A percentile compares a stretch with the other conserved stretches of the same genome.
phyloP scores from a whole-genome alignment of 2,329 filamentous ascomycete species.

The Pseudopyricularia cyperi region DNA sequence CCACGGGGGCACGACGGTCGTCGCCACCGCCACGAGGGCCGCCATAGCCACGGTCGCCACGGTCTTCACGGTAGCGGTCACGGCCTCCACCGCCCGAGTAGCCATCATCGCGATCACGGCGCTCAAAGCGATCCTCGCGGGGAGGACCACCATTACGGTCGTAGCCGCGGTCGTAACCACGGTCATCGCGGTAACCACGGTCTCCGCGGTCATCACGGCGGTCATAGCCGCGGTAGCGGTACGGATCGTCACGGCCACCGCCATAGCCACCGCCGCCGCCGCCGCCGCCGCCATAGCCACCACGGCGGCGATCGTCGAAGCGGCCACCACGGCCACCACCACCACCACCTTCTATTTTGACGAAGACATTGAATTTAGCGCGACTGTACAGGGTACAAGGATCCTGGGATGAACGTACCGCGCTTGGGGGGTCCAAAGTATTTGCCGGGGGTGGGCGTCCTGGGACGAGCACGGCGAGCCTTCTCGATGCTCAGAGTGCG shows the following conservation, averaged over 20 bases:
- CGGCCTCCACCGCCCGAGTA: constrained; percentile 43
- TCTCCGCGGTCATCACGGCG: constrained; percentile 19
- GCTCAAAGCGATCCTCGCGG: constrained; percentile 12
- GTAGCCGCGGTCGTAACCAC: constrained; percentile 19
- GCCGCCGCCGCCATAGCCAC: constrained; percentile 31
- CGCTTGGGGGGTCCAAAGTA: constrained; percentile 98
- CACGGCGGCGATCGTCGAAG: constrained; percentile 51
- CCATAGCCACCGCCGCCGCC: constrained; percentile 27
- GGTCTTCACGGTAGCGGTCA: constrained; percentile 25
- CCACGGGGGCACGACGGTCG: constrained; percentile 28
- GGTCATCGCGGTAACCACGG: constrained; percentile 20
- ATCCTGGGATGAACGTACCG: constrained; percentile 47
- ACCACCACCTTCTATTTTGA: constrained; percentile 31
- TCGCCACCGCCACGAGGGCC: constrained; percentile 30
- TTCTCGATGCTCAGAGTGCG: constrained; percentile 97
- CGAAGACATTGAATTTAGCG: background rate
- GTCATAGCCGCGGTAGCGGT: constrained; percentile 36
- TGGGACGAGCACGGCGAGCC: constrained; percentile 85
- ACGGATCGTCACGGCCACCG: constrained; percentile 40
- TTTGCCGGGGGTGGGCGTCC: constrained; percentile 94
- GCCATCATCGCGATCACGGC: constrained; percentile 1
- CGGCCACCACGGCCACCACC: constrained; percentile 42
- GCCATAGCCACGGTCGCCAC: constrained; percentile 26
- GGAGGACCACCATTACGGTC: constrained; percentile 26
- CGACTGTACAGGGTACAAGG: background rate